Evolutionary conservation across 140 eudicot genomes (phyloP).

Genomic region (Eryngium alpinum): DNA sequence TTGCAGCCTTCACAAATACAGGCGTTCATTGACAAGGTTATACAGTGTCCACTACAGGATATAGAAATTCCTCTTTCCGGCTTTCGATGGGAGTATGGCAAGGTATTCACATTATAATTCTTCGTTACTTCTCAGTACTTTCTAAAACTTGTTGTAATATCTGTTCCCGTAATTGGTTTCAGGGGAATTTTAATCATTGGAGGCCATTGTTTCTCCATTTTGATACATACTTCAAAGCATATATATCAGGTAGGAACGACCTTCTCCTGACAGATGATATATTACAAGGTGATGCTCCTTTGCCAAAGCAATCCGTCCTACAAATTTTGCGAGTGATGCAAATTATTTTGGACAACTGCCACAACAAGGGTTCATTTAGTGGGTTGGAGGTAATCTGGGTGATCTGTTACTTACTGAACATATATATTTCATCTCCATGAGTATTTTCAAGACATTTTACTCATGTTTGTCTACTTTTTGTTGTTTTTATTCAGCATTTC

Average conservation of each 20-base stretch:
- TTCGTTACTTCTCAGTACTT: not conserved
- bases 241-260: constrained; percentile 68
- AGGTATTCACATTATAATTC: constrained; percentile 42
- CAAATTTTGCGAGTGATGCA: constrained; percentile 91
- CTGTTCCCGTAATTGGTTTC: constrained; percentile 25
- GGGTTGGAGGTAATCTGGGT: constrained; percentile 63
- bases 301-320: constrained; percentile 80
- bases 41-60: constrained; percentile 91
- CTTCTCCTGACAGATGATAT: constrained; percentile 62
- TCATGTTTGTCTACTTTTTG: not conserved
- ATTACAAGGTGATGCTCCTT: constrained; percentile 47
- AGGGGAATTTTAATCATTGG: constrained; percentile 99
- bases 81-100: constrained; percentile 91
- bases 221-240: constrained; percentile 83
- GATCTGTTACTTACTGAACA: not conserved
- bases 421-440: not conserved
- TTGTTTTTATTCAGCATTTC: constrained; percentile 65
- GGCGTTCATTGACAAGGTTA: constrained; percentile 84
- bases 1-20: constrained; percentile 84
- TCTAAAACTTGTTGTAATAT: not conserved
- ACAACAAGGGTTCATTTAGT: constrained; percentile 77
- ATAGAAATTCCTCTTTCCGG: constrained; percentile 91
- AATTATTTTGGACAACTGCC: constrained; percentile 82
- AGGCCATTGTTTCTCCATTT: constrained; percentile 93
- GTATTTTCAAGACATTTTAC: not conserved